A percentile compares a stretch with the other conserved stretches of the same genome.
Evolutionary conservation across 345 rosid genomes (phyloP).

Genomic region (Balakata baccata): DNA sequence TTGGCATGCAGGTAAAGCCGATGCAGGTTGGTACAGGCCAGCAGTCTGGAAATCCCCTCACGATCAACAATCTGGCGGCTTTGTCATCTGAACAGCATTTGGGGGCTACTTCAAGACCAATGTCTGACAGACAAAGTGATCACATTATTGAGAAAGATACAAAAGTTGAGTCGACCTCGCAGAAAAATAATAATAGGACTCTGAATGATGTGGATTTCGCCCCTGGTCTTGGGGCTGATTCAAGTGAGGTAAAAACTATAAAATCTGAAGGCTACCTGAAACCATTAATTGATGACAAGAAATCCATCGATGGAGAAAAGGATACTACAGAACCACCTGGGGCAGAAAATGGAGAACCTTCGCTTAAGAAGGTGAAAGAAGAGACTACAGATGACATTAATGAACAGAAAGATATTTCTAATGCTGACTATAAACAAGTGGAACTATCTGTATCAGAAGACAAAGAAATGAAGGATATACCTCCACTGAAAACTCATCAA

Average conservation of each 20-base stretch:
- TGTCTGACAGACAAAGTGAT: slow-evolving; percentile 29
- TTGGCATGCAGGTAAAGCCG: slow-evolving; percentile 29
- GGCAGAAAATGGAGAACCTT: slow-evolving; percentile 24
- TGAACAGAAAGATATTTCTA: slow-evolving; percentile 32
- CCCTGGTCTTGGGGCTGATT: slow-evolving; percentile 22
- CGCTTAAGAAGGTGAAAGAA: slow-evolving; percentile 34
- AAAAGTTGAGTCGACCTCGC: slow-evolving; percentile 30
- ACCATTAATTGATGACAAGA: slow-evolving; percentile 19
- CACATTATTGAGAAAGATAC: slow-evolving; percentile 26
- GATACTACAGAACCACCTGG: slow-evolving; percentile 20
- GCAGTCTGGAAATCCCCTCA: slow-evolving; percentile 23
- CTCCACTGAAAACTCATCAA: slow-evolving; percentile 16
- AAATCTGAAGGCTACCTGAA: slow-evolving; percentile 43
- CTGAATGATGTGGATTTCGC: slow-evolving; percentile 19
- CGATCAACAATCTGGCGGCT: slow-evolving; percentile 29
- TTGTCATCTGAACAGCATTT: slow-evolving; percentile 29
- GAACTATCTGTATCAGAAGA: slow-evolving; percentile 24
- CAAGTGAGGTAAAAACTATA: slow-evolving; percentile 25
- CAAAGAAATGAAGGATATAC: slow-evolving; percentile 31
- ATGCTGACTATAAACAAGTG: slow-evolving; percentile 20
- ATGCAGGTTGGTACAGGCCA: slow-evolving; percentile 34
- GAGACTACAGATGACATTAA: slow-evolving; percentile 24
- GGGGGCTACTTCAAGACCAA: slow-evolving; percentile 24
- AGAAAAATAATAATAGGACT: slow-evolving; percentile 30
- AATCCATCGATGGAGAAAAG: slow-evolving; percentile 30